Evolutionary conservation across 164 flowering plant species (phyloP), one percentile per base, ranked within the genome.

Genomic region (Dillenia suffruticosa): DNA sequence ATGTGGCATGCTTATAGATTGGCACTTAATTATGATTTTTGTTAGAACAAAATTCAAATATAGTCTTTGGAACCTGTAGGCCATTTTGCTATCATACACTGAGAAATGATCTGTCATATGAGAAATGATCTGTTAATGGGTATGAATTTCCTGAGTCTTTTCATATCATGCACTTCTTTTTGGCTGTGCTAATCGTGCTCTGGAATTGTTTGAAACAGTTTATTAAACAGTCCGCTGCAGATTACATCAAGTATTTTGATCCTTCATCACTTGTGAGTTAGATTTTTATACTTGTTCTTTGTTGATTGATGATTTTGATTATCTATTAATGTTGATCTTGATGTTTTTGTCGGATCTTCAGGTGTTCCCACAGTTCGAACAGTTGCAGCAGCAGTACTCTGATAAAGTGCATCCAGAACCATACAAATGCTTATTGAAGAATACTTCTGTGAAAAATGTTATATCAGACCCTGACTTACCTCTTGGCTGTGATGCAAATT

Each of bases 401-500:
- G 82, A 76, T 57, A 75, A 71, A 68, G 67, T 57, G 51, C 75
- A 59, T 44, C 67, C 80, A 3, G 88, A 84, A 73, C 77, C 80
- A 9, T 79, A 65, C 76, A 64, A 48, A 58, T 72, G 75, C 67
- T 61, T 75, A 32, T 79, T 85, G 58, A 83, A 65, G 76, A 70
- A 71, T 74, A 70, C 68, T 57, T 58, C 84, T 14, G 76, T 84
- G 43, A 79, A 67, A 67, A 92, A 84, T 81, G 79, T 78, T 32
- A 63, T 95, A 53, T 77, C 88, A 43, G 96, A 92, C 67, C 99
- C 99, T 66, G 99, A 95, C 70, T 72, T 92, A 3, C 94, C 96
- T 4, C 67, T 47, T 55, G 84, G 87, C 17, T 86, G 82, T 77
- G 86, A 88, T 77, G 68, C 75, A 54, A 77, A 82, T 73, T 88